Base-by-base conservation (phyloP, 1,139 yeast genomes). In the Hemisphaericaspora subhashii region DNA sequence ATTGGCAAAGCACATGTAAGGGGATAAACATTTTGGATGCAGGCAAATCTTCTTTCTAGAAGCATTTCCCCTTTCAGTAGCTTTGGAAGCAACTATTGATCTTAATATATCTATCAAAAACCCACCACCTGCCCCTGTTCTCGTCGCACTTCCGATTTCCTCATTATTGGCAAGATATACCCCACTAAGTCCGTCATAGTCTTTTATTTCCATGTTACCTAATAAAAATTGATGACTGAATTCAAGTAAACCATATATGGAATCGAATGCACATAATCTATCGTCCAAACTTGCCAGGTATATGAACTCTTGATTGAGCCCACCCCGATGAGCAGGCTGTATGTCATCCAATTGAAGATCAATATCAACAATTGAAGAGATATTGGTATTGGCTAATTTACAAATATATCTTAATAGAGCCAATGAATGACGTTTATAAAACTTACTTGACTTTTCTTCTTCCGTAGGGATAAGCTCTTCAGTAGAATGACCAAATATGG, bases 231-330 rank as follows among this genome's bases (percentile, higher is more conserved):
- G 33, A 36, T 55, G 46, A 34, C 58, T 45, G 32, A 50, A 55
- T 47, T 77, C 80, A 36, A 79, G 55, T 46, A 82, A 61, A 0
- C 81, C 75, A 37, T 63, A 57, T 36, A 80, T 56, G 3, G 84
- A 85, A 20, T 83, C 72, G 59, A 68, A 82, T 2, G 83, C 75
- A 57, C 86, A 81, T 42, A 81, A 61, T 54, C 86, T 65, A 59
- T 82, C 88, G 52, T 82, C 88, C 32, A 81, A 60, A 51, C 87
- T 66, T 31, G 87, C 86, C 17, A 83, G 83, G 54, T 70, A 79
- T 32, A 82, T 58, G 54, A 81, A 81, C 45, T 82, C 87, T 42
- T 72, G 67, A 39, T 72, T 68, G 44, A 81, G 58, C 3, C 88
- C 87, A 40, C 86, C 86, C 42, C 74, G 57, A 12, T 73, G 58